Evolutionary conservation across 352 stramenopile species (phyloP), one percentile per base, ranked within the genome.

Genomic region (Globisporangium ultimum): DNA sequence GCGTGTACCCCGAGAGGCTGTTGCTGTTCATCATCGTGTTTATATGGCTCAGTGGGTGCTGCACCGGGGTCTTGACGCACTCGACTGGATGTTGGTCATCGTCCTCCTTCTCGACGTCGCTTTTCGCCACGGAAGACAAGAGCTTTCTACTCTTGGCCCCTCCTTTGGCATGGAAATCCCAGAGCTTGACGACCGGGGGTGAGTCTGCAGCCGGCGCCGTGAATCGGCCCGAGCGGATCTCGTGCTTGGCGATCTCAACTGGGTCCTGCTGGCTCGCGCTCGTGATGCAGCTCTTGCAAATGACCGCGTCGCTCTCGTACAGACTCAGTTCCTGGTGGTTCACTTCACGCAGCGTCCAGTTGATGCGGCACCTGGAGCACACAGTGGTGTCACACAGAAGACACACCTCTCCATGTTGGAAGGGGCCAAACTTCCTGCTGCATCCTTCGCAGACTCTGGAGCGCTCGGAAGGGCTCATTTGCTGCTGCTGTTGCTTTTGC

Each of bases 351-450:
- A 61, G 55, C 48, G 68, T 80, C 65, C 71, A 70, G 21, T 52
- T 63, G 13, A 76, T 58, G 18, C 71, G 66, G 45, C 71, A 80
- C 49, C 71, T 72, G 47, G 71, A 67, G 58, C 71, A 79, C 56
- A 76, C 65, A 61, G 18, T 66, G 61, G 24, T 5, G 61, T 70
- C 53, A 45, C 71, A 79, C 22, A 79, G 45, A 3, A 51, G 55
- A 47, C 71, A 80, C 18, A 72, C 7, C 8, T 47, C 6, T 63
- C 71, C 11, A 70, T 57, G 48, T 66, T 68, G 41, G 11, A 75
- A 55, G 58, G 67, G 69, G 43, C 70, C 62, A 15, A 77, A 56
- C 20, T 68, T 71, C 40, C 64, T 67, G 14, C 46, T 70, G 40
- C 71, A 80, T 9, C 21, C 17, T 4, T 43, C 20, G 6, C 32